phyloP scores from a whole-genome alignment of 257 asterid species.

The Solanum pennellii region DNA sequence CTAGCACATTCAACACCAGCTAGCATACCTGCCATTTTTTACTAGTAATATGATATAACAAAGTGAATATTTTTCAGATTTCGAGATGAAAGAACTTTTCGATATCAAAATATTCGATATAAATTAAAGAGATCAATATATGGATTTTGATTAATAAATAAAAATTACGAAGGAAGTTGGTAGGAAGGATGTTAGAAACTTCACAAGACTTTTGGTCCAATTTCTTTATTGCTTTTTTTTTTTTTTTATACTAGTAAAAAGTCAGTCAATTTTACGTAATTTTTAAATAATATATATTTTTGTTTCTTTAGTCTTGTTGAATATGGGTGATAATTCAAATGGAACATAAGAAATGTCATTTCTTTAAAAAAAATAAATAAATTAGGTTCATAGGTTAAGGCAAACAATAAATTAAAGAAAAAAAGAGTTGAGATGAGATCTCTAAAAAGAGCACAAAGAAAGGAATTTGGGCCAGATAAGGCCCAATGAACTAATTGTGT shows the following conservation, averaged over 20 bases:
- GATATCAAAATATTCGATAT: background rate
- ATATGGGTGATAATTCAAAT: background rate
- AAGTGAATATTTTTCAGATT: background rate
- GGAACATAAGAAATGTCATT: background rate
- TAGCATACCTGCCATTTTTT: conserved; percentile 46
- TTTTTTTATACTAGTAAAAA: too few relatives aligned
- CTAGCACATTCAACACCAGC: conserved; percentile 67
- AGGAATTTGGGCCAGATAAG: background rate
- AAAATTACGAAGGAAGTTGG: background rate
- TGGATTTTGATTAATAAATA: background rate
- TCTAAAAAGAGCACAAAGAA: background rate
- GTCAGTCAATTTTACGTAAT: background rate
- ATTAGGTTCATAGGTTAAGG: background rate
- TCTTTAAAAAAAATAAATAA: too few relatives aligned
- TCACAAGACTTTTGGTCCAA: background rate
- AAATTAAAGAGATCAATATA: too few relatives aligned
- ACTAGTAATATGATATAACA: background rate
- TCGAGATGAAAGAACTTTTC: background rate
- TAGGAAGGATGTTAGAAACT: conserved; percentile 3
- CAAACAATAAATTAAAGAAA: background rate
- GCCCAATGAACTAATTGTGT: background rate
- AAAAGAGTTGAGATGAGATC: background rate
- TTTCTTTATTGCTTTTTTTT: background rate
- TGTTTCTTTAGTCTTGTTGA: background rate
- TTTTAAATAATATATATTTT: background rate